Evolutionary conservation across 768 basidiomycete species (phyloP).

Genomic region (Boletus huronensis): DNA sequence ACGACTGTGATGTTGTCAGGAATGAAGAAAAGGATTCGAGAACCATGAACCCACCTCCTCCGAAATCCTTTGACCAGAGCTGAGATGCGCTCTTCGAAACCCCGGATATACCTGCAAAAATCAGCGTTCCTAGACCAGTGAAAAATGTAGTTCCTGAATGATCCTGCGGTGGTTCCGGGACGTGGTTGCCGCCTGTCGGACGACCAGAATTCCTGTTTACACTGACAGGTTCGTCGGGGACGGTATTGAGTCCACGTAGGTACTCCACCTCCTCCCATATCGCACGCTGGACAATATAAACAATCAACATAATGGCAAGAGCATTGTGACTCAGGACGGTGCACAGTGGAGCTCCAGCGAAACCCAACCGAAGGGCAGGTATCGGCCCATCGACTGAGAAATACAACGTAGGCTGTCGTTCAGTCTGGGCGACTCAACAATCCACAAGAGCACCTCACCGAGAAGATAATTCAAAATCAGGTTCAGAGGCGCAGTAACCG

Average conservation of each 20-base stretch:
- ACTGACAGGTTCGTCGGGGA: conserved; percentile 7
- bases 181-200: neutral
- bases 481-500: conserved; percentile 21
- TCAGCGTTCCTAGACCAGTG: conserved; percentile 13
- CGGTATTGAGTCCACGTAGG: conserved; percentile 7
- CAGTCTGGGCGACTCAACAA: neutral
- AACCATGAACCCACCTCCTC: conserved; percentile 17
- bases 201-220: neutral
- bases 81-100: conserved; percentile 26
- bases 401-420: neutral
- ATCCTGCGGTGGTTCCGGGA: neutral
- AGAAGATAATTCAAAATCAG: conserved; percentile 26
- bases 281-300: conserved; percentile 22
- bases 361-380: conserved; percentile 25
- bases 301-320: conserved; percentile 17
- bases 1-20: conserved; percentile 11
- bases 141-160: conserved; percentile 6
- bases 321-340: conserved; percentile 26
- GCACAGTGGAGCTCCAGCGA: conserved; percentile 26
- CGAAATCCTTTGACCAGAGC: conserved; percentile 30
- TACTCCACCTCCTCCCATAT: conserved; percentile 18
- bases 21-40: neutral
- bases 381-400: conserved; percentile 24
- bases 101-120: conserved; percentile 18
- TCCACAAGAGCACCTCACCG: conserved; percentile 5